Conservation (phyloP, 257 asterid genomes). For the Solanum clarkiae region DNA sequence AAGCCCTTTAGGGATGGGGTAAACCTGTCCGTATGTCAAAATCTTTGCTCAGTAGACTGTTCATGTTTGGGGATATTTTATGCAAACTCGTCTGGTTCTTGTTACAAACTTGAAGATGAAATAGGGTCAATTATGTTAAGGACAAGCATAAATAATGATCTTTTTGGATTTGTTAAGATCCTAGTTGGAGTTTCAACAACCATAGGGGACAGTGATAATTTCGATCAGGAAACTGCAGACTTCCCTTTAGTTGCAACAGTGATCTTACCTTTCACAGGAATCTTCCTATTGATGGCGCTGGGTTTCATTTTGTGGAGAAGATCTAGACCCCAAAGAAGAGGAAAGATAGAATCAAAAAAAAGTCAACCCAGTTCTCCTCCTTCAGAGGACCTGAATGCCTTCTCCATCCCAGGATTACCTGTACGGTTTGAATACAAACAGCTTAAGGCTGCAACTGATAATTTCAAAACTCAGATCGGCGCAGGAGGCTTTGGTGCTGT, state of each 20-base stretch:
- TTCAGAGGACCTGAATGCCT: constrained; percentile 23
- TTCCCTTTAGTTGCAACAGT: constrained; percentile 38
- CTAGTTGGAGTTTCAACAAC: constrained; percentile 6
- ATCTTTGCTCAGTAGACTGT: constrained; percentile 48
- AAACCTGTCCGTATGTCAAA: constrained; percentile 36
- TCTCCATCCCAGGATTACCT: constrained; percentile 59
- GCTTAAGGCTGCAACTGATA: constrained; percentile 45
- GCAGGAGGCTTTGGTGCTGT: constrained; percentile 74
- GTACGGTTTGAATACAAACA: constrained; percentile 37
- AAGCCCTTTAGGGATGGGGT: constrained; percentile 24
- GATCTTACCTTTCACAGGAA: constrained; percentile 40
- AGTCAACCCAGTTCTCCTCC: constrained; percentile 3
- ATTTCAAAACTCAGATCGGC: constrained; percentile 50
- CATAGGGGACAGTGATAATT: background rate
- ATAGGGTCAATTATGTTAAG: constrained; percentile 46
- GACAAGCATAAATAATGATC: constrained; percentile 5
- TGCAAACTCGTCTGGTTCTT: constrained; percentile 42
- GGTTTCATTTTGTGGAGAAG: constrained; percentile 19
- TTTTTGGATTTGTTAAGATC: constrained; percentile 37
- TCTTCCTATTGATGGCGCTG: constrained; percentile 16
- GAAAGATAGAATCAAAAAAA: background rate
- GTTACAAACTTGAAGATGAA: constrained; percentile 33
- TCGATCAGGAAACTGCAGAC: background rate
- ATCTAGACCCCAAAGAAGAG: constrained; percentile 6
- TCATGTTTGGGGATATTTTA: constrained; percentile 56